phyloP scores from a whole-genome alignment of 306 rosid genomes.

The Gillenia trifoliata region DNA sequence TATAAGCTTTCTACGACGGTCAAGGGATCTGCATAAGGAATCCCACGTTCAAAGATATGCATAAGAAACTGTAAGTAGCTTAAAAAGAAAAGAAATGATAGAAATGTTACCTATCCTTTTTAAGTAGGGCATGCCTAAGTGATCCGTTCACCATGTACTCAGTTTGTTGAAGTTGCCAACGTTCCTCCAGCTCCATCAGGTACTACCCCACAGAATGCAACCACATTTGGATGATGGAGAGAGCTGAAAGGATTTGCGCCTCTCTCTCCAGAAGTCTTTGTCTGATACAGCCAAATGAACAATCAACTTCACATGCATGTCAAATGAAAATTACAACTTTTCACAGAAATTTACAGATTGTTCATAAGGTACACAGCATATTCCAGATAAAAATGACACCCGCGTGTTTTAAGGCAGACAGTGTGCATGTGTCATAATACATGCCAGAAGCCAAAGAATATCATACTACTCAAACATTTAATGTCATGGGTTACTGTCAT shows the following conservation, averaged over 20 bases:
- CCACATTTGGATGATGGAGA: slow-evolving; percentile 32
- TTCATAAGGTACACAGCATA: neutral
- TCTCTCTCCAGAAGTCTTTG: slow-evolving; percentile 36
- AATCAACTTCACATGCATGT: neutral
- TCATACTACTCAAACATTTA: neutral
- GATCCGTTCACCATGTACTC: slow-evolving; percentile 31
- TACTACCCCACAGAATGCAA: slow-evolving; percentile 30
- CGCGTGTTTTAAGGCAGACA: neutral
- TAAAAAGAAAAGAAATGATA: slow-evolving; percentile 1
- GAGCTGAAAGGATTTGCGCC: slow-evolving; percentile 23
- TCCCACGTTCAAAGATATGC: slow-evolving; percentile 4
- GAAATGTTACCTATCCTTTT: slow-evolving; percentile 26
- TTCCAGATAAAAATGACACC: neutral
- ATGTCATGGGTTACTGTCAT: neutral
- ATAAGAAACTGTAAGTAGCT: slow-evolving; percentile 5
- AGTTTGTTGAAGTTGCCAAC: slow-evolving; percentile 20
- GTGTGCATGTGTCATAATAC: neutral
- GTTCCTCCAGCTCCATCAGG: slow-evolving; percentile 30
- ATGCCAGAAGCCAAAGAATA: neutral
- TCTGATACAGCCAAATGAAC: slow-evolving; percentile 13
- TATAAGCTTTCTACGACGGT: slow-evolving; percentile 20
- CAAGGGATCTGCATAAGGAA: slow-evolving; percentile 21
- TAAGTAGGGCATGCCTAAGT: slow-evolving; percentile 25
- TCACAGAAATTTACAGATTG: neutral
- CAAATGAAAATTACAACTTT: neutral